A percentile compares a stretch with the other conserved stretches of the same genome.
These are phyloP conservation scores for Tricholoma saponaceum DNA, from an alignment of 768 basidiomycete genomes.

Conservation along the genomic window DNA sequence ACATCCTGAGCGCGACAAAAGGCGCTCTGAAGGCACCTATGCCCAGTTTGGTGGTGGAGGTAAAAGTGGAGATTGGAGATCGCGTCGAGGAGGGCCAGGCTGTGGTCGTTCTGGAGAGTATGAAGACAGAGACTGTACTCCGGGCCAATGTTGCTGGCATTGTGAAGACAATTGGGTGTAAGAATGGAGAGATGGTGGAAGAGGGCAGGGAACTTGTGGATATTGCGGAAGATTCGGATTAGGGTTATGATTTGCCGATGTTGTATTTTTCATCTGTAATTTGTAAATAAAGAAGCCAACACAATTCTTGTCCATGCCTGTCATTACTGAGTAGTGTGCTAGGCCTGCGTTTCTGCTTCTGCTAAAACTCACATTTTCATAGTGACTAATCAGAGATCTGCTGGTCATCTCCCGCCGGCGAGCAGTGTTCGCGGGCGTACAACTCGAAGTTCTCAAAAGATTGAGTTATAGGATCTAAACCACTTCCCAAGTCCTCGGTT, in stretches of 20 bases:
- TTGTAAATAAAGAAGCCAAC: neutral
- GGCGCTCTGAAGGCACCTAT: constrained; percentile 79
- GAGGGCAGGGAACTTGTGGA: constrained; percentile 79
- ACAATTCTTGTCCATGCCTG: no score
- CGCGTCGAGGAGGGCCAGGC: constrained; percentile 76
- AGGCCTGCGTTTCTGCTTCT: no score
- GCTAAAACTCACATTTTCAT: no score
- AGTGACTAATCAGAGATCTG: no score
- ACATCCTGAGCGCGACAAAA: constrained; percentile 48
- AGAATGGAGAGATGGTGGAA: constrained; percentile 88
- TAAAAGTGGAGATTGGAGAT: constrained; percentile 75
- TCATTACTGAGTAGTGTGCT: no score
- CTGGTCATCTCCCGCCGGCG: no score
- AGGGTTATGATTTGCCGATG: no score
- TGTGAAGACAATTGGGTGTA: constrained; percentile 69
- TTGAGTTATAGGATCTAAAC: neutral
- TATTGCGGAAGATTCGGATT: constrained; percentile 47
- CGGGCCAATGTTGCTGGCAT: constrained; percentile 66
- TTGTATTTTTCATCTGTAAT: no score
- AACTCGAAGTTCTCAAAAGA: no score
- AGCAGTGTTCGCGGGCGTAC: no score
- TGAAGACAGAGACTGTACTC: constrained; percentile 95
- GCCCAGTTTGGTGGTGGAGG: constrained; percentile 92
- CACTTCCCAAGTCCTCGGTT: no score
- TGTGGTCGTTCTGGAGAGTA: constrained; percentile 86